A percentile compares a stretch with the other conserved stretches of the same genome.
These are phyloP conservation scores for Termitomyces sp. DNA, from an alignment of 768 basidiomycete species.

Conservation along the genomic window DNA sequence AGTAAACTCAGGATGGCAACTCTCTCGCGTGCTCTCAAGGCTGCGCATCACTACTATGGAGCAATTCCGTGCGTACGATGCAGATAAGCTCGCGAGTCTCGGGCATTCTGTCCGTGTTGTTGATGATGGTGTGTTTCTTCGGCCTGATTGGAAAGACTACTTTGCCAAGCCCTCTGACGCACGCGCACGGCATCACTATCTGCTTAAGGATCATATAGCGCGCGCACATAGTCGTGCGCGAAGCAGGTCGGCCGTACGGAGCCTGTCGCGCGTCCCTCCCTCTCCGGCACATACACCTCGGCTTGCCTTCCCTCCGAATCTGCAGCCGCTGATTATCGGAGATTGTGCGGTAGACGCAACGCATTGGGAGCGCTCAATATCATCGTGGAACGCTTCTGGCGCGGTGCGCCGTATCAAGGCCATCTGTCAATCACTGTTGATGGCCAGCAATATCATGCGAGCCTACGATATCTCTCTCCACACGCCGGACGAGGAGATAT, in stretches of 20 bases:
- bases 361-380: conserved; percentile 54
- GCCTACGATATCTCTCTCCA: conserved; percentile 66
- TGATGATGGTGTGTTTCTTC: conserved; percentile 69
- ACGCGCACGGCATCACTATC: conserved; percentile 17
- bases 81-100: conserved; percentile 50
- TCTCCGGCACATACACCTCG: conserved; percentile 17
- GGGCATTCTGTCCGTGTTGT: conserved; percentile 47
- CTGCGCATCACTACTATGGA: conserved; percentile 50
- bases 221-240: conserved; percentile 16
- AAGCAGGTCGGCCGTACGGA: conserved; percentile 15
- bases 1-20: conserved; percentile 55
- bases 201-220: conserved; percentile 21
- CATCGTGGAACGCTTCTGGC: conserved; percentile 55
- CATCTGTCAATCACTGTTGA: conserved; percentile 62
- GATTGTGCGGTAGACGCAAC: conserved; percentile 63
- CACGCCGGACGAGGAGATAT: conserved; percentile 60
- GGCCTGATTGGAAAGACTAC: conserved; percentile 48
- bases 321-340: conserved; percentile 72
- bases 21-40: conserved; percentile 56
- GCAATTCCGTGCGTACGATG: conserved; percentile 53
- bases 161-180: conserved; percentile 30
- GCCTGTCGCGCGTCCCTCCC: conserved; percentile 13
- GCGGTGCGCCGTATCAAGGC: conserved; percentile 68
- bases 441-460: conserved; percentile 54
- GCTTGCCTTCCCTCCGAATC: conserved; percentile 21